Evolutionary conservation across 441 rosid species (phyloP).

Genomic region (Populus tomentosa): DNA sequence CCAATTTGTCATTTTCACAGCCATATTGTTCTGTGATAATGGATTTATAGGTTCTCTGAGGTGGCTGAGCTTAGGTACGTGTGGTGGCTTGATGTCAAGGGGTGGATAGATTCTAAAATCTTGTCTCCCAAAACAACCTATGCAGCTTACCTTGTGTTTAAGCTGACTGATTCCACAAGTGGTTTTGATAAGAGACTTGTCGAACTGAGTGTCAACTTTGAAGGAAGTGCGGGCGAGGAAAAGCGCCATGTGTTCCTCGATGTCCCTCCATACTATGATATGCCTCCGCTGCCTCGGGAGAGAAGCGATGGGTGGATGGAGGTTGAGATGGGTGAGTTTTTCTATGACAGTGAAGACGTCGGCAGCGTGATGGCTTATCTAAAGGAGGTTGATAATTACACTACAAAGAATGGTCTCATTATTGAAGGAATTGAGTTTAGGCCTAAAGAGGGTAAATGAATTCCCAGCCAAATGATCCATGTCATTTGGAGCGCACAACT

Average conservation of each 20-base stretch:
- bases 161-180: neutral
- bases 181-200: slow-evolving; percentile 17
- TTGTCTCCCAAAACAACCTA: slow-evolving; percentile 32
- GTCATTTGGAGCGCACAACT: neutral
- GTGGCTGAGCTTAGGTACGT: slow-evolving; percentile 27
- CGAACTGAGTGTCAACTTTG: slow-evolving; percentile 6
- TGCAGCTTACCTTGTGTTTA: slow-evolving; percentile 34
- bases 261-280: neutral
- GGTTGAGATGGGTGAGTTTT: slow-evolving; percentile 40
- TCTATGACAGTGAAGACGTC: slow-evolving; percentile 19
- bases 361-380: slow-evolving; percentile 21
- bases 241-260: slow-evolving; percentile 5
- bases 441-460: slow-evolving; percentile 23
- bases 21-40: neutral
- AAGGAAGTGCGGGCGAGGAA: neutral
- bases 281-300: neutral
- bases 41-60: slow-evolving; percentile 30
- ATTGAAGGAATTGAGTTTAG: slow-evolving; percentile 49
- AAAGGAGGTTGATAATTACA: slow-evolving; percentile 14
- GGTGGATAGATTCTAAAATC: slow-evolving; percentile 14
- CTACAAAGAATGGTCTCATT: slow-evolving; percentile 32
- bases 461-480: neutral
- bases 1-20: neutral
- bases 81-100: slow-evolving; percentile 32
- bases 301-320: slow-evolving; percentile 44